phyloP scores from a whole-genome alignment of 139 green algal genomes.

The Tetradesmus lagerheimii region DNA sequence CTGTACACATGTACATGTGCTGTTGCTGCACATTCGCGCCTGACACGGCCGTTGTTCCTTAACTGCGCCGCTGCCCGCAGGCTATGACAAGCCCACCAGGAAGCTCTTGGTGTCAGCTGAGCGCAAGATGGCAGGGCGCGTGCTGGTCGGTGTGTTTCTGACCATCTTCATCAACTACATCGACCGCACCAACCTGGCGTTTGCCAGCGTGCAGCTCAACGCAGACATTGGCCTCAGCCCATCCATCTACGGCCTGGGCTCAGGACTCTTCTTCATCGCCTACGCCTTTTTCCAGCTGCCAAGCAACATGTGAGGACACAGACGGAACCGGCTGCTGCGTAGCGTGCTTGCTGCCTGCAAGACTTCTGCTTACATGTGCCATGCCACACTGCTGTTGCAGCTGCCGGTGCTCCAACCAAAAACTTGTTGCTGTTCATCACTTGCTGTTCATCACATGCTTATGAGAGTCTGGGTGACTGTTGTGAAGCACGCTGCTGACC shows the following conservation, averaged over 20 bases:
- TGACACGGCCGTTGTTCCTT: too few relatives aligned
- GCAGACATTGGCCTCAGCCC: slow-evolving; percentile 68
- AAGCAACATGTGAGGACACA: slow-evolving; percentile 29
- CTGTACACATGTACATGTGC: too few relatives aligned
- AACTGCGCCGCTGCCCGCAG: too few relatives aligned
- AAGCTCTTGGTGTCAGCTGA: not conserved
- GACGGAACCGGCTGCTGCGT: too few relatives aligned
- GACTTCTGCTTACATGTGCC: too few relatives aligned
- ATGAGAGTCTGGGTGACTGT: too few relatives aligned
- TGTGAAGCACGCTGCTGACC: too few relatives aligned
- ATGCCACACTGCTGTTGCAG: too few relatives aligned
- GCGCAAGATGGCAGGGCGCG: slow-evolving; percentile 30
- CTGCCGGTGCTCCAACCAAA: too few relatives aligned
- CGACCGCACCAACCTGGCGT: slow-evolving; percentile 80
- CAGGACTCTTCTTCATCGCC: slow-evolving; percentile 80
- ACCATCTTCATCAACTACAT: slow-evolving; percentile 67
- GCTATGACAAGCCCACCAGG: slow-evolving; percentile 15
- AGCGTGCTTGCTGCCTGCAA: too few relatives aligned
- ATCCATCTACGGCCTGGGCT: slow-evolving; percentile 78
- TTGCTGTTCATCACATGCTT: too few relatives aligned
- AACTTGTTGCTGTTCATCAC: too few relatives aligned
- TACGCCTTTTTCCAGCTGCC: slow-evolving; percentile 56
- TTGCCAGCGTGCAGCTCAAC: slow-evolving; percentile 80
- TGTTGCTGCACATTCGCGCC: not conserved
- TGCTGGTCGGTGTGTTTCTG: slow-evolving; percentile 39